Base-by-base conservation (phyloP, 768 basidiomycete species). In the Tricholoma saponaceum region DNA sequence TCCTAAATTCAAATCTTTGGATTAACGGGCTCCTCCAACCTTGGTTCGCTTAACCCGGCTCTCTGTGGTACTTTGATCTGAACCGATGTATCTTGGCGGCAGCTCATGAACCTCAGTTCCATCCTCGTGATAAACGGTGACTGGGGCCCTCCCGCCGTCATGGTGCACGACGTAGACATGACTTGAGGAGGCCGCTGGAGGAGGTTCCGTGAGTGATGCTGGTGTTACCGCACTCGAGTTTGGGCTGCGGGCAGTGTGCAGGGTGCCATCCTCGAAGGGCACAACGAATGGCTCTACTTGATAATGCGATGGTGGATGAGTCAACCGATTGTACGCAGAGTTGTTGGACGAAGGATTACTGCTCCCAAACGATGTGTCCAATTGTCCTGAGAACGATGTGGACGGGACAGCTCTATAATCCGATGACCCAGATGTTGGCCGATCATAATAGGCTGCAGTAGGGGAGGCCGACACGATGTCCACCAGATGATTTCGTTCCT, bases 81-180 rank as follows among this genome's bases (percentile, higher is more conserved):
- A 55, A 37, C 54, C 52, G 44, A 53, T 30, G 55, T 85, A 85
- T 33, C 76, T 70, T 5, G 84, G 84, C 6, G 83, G 85, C 9
- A 86, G 72, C 69, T 86, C 85, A 9, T 84, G 80, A 5, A 85
- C 79, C 58, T 81, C 74, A 8, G 82, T 78, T 14, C 83, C 84
- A 46, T 79, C 76, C 54, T 76, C 72, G 54, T 82, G 79, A 61
- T 79, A 83, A 18, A 84, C 81, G 2, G 83, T 82, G 39, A 86
- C 80, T 0, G 84, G 84, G 16, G 83, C 69, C 14, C 76, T 66
- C 10, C 83, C 80, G n/a, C 74, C 76, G 62, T 85, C 84, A 62
- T 85, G 84, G 60, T 85, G 85, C 30, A 86, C 76, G 39, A 84
- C 81, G 60, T 84, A 84, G 8, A 84, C 77, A 65, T 73, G 73